phyloP scores from a whole-genome alignment of 2,329 filamentous ascomycete species.

The Geosmithia morbida region DNA sequence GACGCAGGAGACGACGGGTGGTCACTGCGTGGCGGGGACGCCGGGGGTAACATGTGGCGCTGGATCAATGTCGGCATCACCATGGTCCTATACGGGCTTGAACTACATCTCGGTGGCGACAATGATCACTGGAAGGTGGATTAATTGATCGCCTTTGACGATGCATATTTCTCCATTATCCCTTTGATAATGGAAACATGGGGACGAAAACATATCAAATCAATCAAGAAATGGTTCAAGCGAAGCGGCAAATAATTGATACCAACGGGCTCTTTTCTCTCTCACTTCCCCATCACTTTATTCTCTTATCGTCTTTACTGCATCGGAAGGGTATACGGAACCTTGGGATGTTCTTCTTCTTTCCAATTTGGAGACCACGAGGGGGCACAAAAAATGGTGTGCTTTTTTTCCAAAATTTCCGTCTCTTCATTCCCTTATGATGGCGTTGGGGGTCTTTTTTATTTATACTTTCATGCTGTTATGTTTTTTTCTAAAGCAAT shows the following conservation, averaged over 20 bases:
- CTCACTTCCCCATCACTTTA: background rate
- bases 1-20: conserved; percentile 60
- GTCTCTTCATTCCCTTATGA: background rate
- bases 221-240: background rate
- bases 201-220: background rate
- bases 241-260: background rate
- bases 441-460: background rate
- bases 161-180: background rate
- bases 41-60: conserved; percentile 73
- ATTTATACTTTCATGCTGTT: background rate
- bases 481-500: background rate
- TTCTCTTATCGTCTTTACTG: background rate
- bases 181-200: background rate
- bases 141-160: conserved; percentile 27
- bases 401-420: background rate
- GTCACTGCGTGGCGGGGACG: conserved; percentile 69
- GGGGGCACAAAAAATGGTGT: background rate
- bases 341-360: background rate
- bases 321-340: background rate
- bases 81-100: conserved; percentile 80
- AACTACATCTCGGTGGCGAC: conserved; percentile 76
- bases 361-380: background rate
- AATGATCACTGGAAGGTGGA: conserved; percentile 94
- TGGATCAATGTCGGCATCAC: conserved; percentile 89
- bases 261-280: background rate